Percentiles rank a stretch among this genome's conserved stretches.
Evolutionary conservation across 2,329 filamentous ascomycete genomes (phyloP).

Genomic region (Penicillium sp.): DNA sequence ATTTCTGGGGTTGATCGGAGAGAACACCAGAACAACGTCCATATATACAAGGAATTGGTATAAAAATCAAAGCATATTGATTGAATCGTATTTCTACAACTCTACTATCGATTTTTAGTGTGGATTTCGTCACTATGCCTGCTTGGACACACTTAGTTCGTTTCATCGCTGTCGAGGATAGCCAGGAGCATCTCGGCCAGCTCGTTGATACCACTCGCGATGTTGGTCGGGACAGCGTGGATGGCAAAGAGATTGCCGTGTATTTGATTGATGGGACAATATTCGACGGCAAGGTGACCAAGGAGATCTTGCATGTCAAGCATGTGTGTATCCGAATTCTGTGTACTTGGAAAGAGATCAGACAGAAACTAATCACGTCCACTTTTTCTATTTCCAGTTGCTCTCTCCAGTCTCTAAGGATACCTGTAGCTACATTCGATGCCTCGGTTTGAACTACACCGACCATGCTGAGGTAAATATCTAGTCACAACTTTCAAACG

Average conservation of each 20-base stretch:
- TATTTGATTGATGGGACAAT: slow-evolving; percentile 26
- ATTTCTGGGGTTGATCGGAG: no score
- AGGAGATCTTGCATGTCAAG: slow-evolving; percentile 22
- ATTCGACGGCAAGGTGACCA: slow-evolving; percentile 25
- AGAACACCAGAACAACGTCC: no score
- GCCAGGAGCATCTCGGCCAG: slow-evolving; percentile 26
- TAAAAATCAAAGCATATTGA: no score
- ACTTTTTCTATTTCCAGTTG: slow-evolving; percentile 17
- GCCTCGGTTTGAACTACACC: slow-evolving; percentile 29
- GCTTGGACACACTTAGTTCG: slow-evolving; percentile 30
- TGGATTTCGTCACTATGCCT: neutral
- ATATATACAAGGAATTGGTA: no score
- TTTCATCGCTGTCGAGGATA: slow-evolving; percentile 29
- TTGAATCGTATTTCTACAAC: no score
- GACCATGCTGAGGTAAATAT: slow-evolving; percentile 26
- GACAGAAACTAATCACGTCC: neutral
- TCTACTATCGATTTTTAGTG: no score
- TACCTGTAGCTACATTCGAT: slow-evolving; percentile 28
- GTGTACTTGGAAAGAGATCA: neutral
- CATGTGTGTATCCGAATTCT: slow-evolving; percentile 11
- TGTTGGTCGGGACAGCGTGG: slow-evolving; percentile 21
- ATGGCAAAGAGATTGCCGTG: slow-evolving; percentile 21
- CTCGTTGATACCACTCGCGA: slow-evolving; percentile 25
- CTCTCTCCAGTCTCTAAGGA: slow-evolving; percentile 25
- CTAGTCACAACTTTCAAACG: neutral